Evolutionary conservation across 2,329 filamentous ascomycete genomes (phyloP), one percentile per base, ranked within the genome.

Genomic region (Fusarium coicis): DNA sequence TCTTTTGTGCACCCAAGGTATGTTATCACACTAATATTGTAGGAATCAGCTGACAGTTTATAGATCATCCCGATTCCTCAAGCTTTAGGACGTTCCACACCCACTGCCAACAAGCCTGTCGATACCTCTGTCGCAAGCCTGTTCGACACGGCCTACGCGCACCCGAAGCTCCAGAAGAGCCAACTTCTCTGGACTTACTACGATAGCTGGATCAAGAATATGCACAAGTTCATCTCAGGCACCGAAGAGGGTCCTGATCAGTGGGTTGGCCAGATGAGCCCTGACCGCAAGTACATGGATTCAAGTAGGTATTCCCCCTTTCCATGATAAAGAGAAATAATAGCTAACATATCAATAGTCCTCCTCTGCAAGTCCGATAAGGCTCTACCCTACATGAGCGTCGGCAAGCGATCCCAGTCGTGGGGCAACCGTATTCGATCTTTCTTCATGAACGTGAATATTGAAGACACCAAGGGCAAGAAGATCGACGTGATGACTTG

Each of bases 81-180:
- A 16, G 43, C 60, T 4, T 56, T 73, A 43, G 66, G 75, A 8
- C 42, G 36, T 7, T 50, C 47, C 8, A 49, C 49, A 16, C 40
- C 69, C 10, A 19, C 57, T 15, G 10, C 79, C 14, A 85, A 85
- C 50, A 85, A 86, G 43, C 85, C 86, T 1, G 81, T 86, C 19
- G 86, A 88, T 68, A 81, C 83, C 6, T 83, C 83, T 2, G 80
- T 84, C 4, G 85, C 85, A 15, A 86, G 85, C 60, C 75, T 88
- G 10, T 87, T 88, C 66, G 86, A 88, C 67, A 87, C 86, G 0
- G 84, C 85, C 9, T 88, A 88, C 60, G 83, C 85, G 10, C 86
- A 87, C n/a, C 83, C 84, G 0, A 64, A 82, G 7, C 77, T 88
- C 1, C 83, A 85, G 63, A 80, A 81, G n/a, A 83, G 83, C 19